Conservation (phyloP, 495 filamentous ascomycete genomes). For the Annulohypoxylon bovei region DNA sequence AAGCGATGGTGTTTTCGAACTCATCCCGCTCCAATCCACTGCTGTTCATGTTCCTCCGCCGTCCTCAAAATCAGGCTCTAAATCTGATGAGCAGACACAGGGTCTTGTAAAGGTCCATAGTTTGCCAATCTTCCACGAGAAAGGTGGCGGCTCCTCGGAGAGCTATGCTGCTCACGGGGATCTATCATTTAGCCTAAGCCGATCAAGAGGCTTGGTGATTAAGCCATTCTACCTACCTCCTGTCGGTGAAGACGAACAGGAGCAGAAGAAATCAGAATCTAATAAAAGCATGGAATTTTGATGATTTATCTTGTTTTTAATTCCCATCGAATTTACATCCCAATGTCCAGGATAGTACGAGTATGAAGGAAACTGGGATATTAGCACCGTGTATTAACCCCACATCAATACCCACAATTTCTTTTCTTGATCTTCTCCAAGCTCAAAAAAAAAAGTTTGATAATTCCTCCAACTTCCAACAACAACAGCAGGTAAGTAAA, state of each 20-base stretch:
- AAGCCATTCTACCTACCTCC: slow-evolving; percentile 91
- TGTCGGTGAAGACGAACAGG: slow-evolving; percentile 79
- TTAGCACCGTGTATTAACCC: slow-evolving; percentile 16
- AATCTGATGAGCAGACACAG: slow-evolving; percentile 78
- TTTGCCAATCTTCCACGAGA: slow-evolving; percentile 86
- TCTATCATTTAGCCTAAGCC: slow-evolving; percentile 87
- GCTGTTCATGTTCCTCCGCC: slow-evolving; percentile 62
- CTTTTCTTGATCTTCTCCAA: slow-evolving; percentile 35
- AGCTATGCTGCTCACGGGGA: slow-evolving; percentile 77
- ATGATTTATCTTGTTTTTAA: slow-evolving; percentile 14
- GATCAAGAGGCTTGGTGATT: slow-evolving; percentile 81
- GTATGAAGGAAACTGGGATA: neutral
- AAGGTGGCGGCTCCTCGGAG: slow-evolving; percentile 79
- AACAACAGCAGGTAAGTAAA: slow-evolving; percentile 38
- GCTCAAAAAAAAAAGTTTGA: slow-evolving; percentile 26
- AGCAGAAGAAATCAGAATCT: slow-evolving; percentile 63
- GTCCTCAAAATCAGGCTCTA: slow-evolving; percentile 55
- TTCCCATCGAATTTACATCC: neutral
- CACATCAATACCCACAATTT: slow-evolving; percentile 29
- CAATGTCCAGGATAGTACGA: slow-evolving; percentile 1
- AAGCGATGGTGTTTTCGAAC: slow-evolving; percentile 85
- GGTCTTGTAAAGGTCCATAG: slow-evolving; percentile 85
- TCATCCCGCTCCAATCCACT: slow-evolving; percentile 82
- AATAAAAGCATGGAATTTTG: slow-evolving; percentile 71
- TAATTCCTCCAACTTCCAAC: slow-evolving; percentile 23